Evolutionary conservation across 2,329 filamentous ascomycete genomes (phyloP).

Genomic region (Periconia macrospinosa): DNA sequence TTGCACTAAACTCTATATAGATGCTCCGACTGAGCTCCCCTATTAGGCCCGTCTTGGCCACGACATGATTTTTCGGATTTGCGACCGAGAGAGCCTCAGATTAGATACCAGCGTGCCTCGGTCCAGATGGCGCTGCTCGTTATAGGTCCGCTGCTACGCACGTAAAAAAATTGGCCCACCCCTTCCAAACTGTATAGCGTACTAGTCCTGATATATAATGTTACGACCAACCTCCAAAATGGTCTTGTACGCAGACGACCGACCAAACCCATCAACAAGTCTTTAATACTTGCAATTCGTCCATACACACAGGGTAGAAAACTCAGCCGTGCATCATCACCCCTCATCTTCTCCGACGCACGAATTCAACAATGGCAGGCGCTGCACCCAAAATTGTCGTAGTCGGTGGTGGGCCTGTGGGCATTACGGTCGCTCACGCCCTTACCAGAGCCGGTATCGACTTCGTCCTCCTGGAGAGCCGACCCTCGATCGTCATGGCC

Average conservation of each 20-base stretch:
- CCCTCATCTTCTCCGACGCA: not conserved
- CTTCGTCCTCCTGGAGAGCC: constrained; percentile 5
- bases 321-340: not conserved
- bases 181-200: too few relatives aligned
- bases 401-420: constrained; percentile 6
- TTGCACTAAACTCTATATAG: not conserved
- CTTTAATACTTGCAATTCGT: not conserved
- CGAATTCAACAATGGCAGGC: not conserved
- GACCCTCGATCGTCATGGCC: not conserved
- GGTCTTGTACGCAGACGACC: too few relatives aligned
- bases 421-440: constrained; percentile 7
- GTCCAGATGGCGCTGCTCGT: too few relatives aligned
- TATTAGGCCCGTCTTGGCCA: too few relatives aligned
- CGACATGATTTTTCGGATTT: too few relatives aligned
- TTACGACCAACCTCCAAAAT: too few relatives aligned
- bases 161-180: too few relatives aligned
- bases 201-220: too few relatives aligned
- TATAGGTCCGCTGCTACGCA: too few relatives aligned
- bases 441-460: constrained; percentile 3
- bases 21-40: too few relatives aligned
- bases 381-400: constrained; percentile 1
- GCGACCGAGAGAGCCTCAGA: too few relatives aligned
- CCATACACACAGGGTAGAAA: not conserved
- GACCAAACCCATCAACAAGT: not conserved
- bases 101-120: too few relatives aligned